Evolutionary conservation across 306 rosid species (phyloP).

Genomic region (Carpinus fangiana): DNA sequence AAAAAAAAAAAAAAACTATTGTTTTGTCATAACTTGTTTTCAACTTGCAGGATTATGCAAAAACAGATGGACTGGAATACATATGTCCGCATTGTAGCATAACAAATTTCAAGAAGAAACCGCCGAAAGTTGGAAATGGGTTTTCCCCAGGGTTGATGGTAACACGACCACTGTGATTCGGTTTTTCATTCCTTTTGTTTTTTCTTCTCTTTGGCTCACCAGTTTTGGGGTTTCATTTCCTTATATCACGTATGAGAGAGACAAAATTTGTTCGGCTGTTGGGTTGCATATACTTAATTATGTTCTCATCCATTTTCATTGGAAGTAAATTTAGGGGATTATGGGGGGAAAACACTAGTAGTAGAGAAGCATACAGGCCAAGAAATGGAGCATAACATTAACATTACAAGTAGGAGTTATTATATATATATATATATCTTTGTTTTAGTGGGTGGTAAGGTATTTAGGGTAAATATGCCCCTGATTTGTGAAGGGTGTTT

Average conservation of each 20-base stretch:
- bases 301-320: constrained; percentile 5
- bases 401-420: constrained; percentile 28
- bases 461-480: neutral
- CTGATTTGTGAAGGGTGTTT: constrained; percentile 30
- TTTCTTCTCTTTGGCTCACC: constrained; percentile 9
- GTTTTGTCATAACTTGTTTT: neutral
- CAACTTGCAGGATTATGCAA: constrained; percentile 90
- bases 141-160: constrained; percentile 65
- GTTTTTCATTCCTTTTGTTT: constrained; percentile 24
- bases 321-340: constrained; percentile 9
- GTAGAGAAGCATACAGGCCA: constrained; percentile 29
- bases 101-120: constrained; percentile 90
- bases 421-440: neutral
- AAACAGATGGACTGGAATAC: constrained; percentile 97
- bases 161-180: constrained; percentile 62
- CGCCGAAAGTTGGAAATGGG: constrained; percentile 71
- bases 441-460: constrained; percentile 1
- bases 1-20: neutral
- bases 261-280: constrained; percentile 21
- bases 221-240: constrained; percentile 24
- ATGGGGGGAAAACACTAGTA: constrained; percentile 18
- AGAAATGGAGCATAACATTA: constrained; percentile 12
- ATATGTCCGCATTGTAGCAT: constrained; percentile 96
- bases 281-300: constrained; percentile 18
- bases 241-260: constrained; percentile 17